Evolutionary conservation across 139 green algal species (phyloP).

Genomic region (Tetratostichococcus sp.): DNA sequence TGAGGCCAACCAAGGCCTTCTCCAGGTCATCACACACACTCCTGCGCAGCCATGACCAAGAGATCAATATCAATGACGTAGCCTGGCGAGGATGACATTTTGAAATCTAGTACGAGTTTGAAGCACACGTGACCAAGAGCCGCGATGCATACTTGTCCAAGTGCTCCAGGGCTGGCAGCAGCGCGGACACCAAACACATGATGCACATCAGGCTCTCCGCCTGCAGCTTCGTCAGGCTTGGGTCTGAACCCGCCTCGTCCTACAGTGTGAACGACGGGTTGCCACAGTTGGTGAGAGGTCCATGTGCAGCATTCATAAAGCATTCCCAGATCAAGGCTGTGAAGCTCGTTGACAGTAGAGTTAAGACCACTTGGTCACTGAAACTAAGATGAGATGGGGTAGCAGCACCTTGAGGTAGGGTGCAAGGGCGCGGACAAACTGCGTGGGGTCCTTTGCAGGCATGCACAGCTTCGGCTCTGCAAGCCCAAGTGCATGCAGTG

Average conservation of each 20-base stretch:
- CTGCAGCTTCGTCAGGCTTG: slow-evolving; percentile 7
- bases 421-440: slow-evolving; percentile 53
- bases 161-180: neutral
- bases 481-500: slow-evolving; percentile 68
- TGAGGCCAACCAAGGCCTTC: neutral
- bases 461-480: slow-evolving; percentile 54
- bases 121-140: too few species aligned
- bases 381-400: too few species aligned
- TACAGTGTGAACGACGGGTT: neutral
- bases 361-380: too few species aligned
- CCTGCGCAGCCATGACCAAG: neutral
- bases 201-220: slow-evolving; percentile 58
- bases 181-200: slow-evolving; percentile 37
- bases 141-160: neutral
- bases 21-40: neutral
- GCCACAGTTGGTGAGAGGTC: too few species aligned
- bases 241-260: neutral
- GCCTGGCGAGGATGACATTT: too few species aligned
- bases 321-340: too few species aligned
- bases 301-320: too few species aligned
- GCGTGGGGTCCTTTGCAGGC: slow-evolving; percentile 41
- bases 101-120: too few species aligned
- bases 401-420: slow-evolving; percentile 65
- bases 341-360: too few species aligned
- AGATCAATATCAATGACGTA: neutral